Conservation (phyloP, 306 rosid species). For the Boehmeria nivea region DNA sequence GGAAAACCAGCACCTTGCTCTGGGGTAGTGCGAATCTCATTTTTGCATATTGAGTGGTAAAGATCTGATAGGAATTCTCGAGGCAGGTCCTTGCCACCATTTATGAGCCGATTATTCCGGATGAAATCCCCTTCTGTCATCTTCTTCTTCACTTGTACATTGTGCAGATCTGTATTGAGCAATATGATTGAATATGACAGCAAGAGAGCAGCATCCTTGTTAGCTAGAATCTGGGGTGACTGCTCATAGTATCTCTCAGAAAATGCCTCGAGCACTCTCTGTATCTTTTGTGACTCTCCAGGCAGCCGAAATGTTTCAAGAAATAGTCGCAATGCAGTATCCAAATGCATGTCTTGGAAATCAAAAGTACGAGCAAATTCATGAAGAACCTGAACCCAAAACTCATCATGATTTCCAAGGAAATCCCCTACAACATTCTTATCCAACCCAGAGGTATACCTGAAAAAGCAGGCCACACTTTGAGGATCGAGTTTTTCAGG, state of each 20-base stretch:
- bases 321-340: slow-evolving; percentile 88
- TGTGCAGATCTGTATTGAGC: slow-evolving; percentile 98
- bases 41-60: slow-evolving; percentile 87
- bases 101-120: slow-evolving; percentile 81
- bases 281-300: slow-evolving; percentile 98
- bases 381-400: slow-evolving; percentile 97
- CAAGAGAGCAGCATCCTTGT: slow-evolving; percentile 96
- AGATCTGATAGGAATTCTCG: slow-evolving; percentile 79
- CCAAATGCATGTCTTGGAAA: slow-evolving; percentile 96
- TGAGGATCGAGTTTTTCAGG: slow-evolving; percentile 98
- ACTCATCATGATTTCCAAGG: slow-evolving; percentile 92
- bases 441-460: slow-evolving; percentile 97
- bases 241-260: slow-evolving; percentile 98
- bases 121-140: slow-evolving; percentile 98
- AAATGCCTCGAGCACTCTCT: slow-evolving; percentile 97
- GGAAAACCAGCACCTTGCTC: slow-evolving; percentile 94
- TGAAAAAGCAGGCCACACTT: slow-evolving; percentile 98
- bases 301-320: slow-evolving; percentile 93
- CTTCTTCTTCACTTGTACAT: slow-evolving; percentile 93
- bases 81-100: slow-evolving; percentile 91
- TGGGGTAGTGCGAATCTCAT: slow-evolving; percentile 92
- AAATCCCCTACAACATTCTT: slow-evolving; percentile 98
- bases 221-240: slow-evolving; percentile 78
- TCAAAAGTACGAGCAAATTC: slow-evolving; percentile 98
- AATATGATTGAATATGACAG: slow-evolving; percentile 83